Conservation (phyloP, 1,139 yeast species). For the Lodderomyces pseudojiufengensis region DNA sequence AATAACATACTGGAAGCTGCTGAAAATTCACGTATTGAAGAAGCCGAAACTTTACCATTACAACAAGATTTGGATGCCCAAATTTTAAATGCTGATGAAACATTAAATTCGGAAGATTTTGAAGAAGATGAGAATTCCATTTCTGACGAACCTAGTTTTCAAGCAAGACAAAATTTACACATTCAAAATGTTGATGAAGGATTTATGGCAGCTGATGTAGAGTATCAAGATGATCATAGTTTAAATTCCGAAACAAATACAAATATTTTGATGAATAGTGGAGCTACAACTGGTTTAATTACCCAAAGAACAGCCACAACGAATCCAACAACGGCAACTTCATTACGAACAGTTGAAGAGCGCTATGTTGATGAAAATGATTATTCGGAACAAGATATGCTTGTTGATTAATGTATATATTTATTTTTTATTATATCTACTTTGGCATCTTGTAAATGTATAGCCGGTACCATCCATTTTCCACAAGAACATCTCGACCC, state of each 20-base stretch:
- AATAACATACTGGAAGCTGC: slow-evolving; percentile 6
- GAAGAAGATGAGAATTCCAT: slow-evolving; percentile 32
- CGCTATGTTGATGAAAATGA: slow-evolving; percentile 12
- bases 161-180: not conserved
- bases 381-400: slow-evolving; percentile 47
- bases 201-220: slow-evolving; percentile 58
- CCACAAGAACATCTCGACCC: slow-evolving; percentile 96
- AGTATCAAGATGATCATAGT: slow-evolving; percentile 54
- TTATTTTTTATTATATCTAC: slow-evolving; percentile 57
- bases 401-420: slow-evolving; percentile 8
- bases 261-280: slow-evolving; percentile 20
- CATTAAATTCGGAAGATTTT: slow-evolving; percentile 15
- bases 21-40: slow-evolving; percentile 12
- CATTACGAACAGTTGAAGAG: slow-evolving; percentile 9
- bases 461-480: slow-evolving; percentile 91
- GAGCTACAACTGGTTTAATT: slow-evolving; percentile 15
- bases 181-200: slow-evolving; percentile 30
- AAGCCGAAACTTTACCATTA: slow-evolving; percentile 5
- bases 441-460: slow-evolving; percentile 75
- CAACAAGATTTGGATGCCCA: slow-evolving; percentile 38
- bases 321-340: slow-evolving; percentile 19
- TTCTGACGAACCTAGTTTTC: slow-evolving; percentile 4
- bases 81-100: slow-evolving; percentile 34
- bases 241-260: slow-evolving; percentile 19
- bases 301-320: slow-evolving; percentile 17